These are phyloP conservation scores for Phytophthora pluvialis DNA, from an alignment of 352 stramenopile species.

Conservation along the genomic window DNA sequence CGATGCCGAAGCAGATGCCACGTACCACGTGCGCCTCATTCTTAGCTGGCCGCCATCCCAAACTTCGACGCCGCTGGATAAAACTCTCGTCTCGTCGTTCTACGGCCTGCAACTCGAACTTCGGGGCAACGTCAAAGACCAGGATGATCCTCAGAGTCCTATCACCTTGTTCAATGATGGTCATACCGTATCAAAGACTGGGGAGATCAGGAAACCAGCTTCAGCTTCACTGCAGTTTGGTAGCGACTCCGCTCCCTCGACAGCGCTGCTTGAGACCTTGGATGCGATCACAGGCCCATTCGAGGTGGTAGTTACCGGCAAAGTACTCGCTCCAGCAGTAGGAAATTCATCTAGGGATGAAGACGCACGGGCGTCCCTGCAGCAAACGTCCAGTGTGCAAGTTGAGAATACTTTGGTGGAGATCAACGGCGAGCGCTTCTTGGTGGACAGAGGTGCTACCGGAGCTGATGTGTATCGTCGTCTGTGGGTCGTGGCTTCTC, in stretches of 20 bases:
- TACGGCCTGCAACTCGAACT: slow-evolving; percentile 58
- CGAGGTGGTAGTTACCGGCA: slow-evolving; percentile 36
- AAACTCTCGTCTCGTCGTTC: slow-evolving; percentile 37
- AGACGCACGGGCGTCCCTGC: slow-evolving; percentile 27
- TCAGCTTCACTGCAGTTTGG: slow-evolving; percentile 16
- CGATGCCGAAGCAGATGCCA: slow-evolving; percentile 27
- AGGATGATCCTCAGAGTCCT: slow-evolving; percentile 7
- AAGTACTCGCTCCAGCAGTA: slow-evolving; percentile 22
- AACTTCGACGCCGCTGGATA: slow-evolving; percentile 10
- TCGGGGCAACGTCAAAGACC: slow-evolving; percentile 15
- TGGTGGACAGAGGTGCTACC: slow-evolving; percentile 25
- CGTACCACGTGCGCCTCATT: slow-evolving; percentile 50
- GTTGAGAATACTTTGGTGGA: slow-evolving; percentile 46
- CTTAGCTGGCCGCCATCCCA: slow-evolving; percentile 31
- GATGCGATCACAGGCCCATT: slow-evolving; percentile 41
- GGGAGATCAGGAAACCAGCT: slow-evolving; percentile 5
- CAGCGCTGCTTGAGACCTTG: slow-evolving; percentile 7
- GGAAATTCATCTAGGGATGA: slow-evolving; percentile 18
- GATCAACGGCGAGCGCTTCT: slow-evolving; percentile 58
- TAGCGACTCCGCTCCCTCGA: slow-evolving; percentile 8
- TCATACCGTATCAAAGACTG: slow-evolving; percentile 8
- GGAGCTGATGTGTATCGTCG: slow-evolving; percentile 39
- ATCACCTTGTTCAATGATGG: slow-evolving; percentile 25
- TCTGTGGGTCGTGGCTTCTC: slow-evolving; percentile 37
- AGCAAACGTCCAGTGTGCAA: slow-evolving; percentile 50